These are phyloP conservation scores for Penicillium odoratum DNA, from an alignment of 495 filamentous ascomycete genomes.

Conservation along the genomic window DNA sequence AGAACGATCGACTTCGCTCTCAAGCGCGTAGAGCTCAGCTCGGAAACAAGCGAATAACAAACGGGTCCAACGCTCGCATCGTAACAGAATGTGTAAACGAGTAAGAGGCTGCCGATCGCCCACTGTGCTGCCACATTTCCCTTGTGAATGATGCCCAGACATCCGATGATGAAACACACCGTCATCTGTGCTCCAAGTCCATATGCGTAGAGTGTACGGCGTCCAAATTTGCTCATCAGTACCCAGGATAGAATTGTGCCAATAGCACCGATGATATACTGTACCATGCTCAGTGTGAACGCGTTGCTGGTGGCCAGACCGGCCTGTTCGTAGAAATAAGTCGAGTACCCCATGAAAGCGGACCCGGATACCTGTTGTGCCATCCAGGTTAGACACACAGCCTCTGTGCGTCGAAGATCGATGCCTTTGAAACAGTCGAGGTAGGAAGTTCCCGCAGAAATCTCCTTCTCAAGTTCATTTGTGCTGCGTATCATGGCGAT, in stretches of 20 bases:
- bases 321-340: slow-evolving; percentile 64
- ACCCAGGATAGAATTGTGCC: slow-evolving; percentile 29
- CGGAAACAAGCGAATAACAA: slow-evolving; percentile 61
- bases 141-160: slow-evolving; percentile 55
- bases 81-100: slow-evolving; percentile 60
- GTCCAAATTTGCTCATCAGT: slow-evolving; percentile 45
- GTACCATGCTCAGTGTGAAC: slow-evolving; percentile 29
- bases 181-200: slow-evolving; percentile 48
- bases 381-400: slow-evolving; percentile 60
- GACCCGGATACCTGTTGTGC: slow-evolving; percentile 8
- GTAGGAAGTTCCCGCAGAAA: slow-evolving; percentile 61
- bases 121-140: slow-evolving; percentile 40
- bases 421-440: slow-evolving; percentile 72
- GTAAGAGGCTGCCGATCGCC: slow-evolving; percentile 54
- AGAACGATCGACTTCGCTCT: slow-evolving; percentile 64
- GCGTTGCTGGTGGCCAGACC: slow-evolving; percentile 49
- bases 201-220: slow-evolving; percentile 53
- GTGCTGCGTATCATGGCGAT: slow-evolving; percentile 81
- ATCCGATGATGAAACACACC: slow-evolving; percentile 58
- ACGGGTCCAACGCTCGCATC: slow-evolving; percentile 60
- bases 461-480: slow-evolving; percentile 66
- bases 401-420: slow-evolving; percentile 71
- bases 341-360: slow-evolving; percentile 48
- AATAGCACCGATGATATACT: slow-evolving; percentile 29
- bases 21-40: slow-evolving; percentile 57